Conservation (phyloP, 345 rosid species). For the Salix caprea region DNA sequence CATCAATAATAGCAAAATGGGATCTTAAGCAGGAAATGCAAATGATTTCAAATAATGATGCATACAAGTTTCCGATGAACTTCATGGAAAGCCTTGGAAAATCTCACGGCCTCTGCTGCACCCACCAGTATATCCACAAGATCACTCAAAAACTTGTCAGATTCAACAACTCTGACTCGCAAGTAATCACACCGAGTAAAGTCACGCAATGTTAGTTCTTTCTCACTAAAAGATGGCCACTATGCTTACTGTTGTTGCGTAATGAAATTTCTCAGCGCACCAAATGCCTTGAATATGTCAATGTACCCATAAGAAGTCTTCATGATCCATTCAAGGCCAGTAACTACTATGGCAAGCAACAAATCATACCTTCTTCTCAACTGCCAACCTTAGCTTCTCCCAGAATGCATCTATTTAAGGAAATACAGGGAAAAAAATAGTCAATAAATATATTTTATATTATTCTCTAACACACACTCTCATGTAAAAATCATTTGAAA, state of each 20-base stretch:
- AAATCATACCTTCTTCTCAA: constrained; percentile 57
- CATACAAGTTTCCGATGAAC: no score
- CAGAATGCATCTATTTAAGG: constrained; percentile 63
- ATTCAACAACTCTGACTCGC: no score
- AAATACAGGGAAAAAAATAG: constrained; percentile 1
- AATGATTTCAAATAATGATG: no score
- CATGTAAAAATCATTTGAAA: no score
- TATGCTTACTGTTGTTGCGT: neutral
- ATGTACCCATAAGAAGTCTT: neutral
- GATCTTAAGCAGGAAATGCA: no score
- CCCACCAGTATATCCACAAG: no score
- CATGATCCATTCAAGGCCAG: neutral
- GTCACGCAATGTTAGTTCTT: neutral
- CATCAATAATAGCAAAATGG: neutral
- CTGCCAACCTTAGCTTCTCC: constrained; percentile 65
- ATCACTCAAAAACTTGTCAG: no score
- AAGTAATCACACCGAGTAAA: neutral
- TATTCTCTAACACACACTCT: no score
- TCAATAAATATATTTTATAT: no score
- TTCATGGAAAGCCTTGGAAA: no score
- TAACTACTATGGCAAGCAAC: neutral
- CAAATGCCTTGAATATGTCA: neutral
- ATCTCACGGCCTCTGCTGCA: no score
- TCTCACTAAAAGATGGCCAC: neutral
- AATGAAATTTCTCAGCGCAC: neutral